phyloP scores from a whole-genome alignment of 2,329 filamentous ascomycete species.

The Fusarium sp. region DNA sequence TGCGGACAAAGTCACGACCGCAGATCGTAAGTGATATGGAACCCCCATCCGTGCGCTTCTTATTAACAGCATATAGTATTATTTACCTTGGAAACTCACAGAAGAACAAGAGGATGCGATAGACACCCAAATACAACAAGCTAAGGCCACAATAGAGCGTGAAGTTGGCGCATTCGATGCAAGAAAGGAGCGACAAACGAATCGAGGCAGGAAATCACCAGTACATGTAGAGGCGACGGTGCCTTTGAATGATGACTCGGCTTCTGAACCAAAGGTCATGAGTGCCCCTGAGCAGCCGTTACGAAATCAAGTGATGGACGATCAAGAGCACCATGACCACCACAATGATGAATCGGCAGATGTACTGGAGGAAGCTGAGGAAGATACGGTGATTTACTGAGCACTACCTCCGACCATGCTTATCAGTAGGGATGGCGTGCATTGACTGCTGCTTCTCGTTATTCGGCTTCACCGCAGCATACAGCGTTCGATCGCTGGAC shows the following conservation, averaged over 20 bases:
- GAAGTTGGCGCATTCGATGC: slow-evolving; percentile 75
- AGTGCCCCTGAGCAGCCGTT: slow-evolving; percentile 19
- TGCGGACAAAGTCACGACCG: slow-evolving; percentile 79
- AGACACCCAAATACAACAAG: slow-evolving; percentile 75
- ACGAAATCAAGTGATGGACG: slow-evolving; percentile 28
- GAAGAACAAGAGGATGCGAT: slow-evolving; percentile 78
- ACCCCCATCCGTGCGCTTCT: slow-evolving; percentile 1
- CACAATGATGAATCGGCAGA: slow-evolving; percentile 79
- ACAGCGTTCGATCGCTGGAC: background rate
- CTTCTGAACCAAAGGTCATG: slow-evolving; percentile 15
- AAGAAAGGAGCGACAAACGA: slow-evolving; percentile 58
- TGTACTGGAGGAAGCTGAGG: slow-evolving; percentile 84
- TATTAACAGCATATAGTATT: slow-evolving; percentile 71
- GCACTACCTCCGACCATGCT: background rate
- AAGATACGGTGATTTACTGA: slow-evolving; percentile 93
- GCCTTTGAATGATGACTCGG: slow-evolving; percentile 22
- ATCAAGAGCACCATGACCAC: slow-evolving; percentile 41
- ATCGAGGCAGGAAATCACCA: slow-evolving; percentile 6
- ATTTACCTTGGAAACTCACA: slow-evolving; percentile 84
- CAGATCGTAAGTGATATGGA: slow-evolving; percentile 72
- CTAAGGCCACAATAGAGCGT: slow-evolving; percentile 71
- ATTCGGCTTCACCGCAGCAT: background rate
- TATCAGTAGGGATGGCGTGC: background rate
- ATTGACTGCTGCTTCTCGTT: slow-evolving; percentile 1
- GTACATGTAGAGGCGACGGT: slow-evolving; percentile 28